Evolutionary conservation across 169 alveolate species (phyloP).

Genomic region (Eimeria tenella): DNA sequence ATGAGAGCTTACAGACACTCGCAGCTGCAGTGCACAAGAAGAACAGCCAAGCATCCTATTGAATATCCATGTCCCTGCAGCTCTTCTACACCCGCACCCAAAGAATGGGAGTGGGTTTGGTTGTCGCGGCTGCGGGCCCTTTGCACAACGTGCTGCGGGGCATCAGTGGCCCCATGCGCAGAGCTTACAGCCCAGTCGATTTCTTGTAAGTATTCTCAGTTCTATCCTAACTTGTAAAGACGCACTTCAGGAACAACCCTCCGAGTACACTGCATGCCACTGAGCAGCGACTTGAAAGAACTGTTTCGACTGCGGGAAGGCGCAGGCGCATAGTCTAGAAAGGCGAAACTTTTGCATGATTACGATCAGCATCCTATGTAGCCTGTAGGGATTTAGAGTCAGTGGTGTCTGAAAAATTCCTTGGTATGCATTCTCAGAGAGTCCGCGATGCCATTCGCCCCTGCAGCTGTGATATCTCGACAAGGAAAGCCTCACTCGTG

Average conservation of each 20-base stretch:
- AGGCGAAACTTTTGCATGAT: too few species aligned
- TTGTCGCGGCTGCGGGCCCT: conserved; percentile 30
- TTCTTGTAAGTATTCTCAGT: background rate
- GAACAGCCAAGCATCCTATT: too few species aligned
- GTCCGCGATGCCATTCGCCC: conserved; percentile 53
- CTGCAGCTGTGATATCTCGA: conserved; percentile 51
- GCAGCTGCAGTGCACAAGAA: too few species aligned
- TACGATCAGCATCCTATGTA: too few species aligned
- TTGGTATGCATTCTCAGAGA: background rate
- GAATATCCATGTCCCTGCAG: background rate
- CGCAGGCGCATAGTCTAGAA: too few species aligned
- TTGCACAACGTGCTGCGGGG: conserved; percentile 25
- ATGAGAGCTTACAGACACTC: too few species aligned
- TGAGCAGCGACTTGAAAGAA: too few species aligned
- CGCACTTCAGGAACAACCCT: too few species aligned
- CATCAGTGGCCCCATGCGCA: conserved; percentile 39
- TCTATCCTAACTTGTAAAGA: background rate
- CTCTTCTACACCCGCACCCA: conserved; percentile 63
- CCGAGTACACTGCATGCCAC: too few species aligned
- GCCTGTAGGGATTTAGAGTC: too few species aligned
- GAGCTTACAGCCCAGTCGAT: conserved; percentile 37
- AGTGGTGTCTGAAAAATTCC: too few species aligned
- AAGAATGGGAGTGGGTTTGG: conserved; percentile 17
- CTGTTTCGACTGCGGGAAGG: too few species aligned
- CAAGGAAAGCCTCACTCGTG: conserved; percentile 46